Base-by-base conservation (phyloP, 164 flowering plant genomes). In the Stephania yunnanensis region DNA sequence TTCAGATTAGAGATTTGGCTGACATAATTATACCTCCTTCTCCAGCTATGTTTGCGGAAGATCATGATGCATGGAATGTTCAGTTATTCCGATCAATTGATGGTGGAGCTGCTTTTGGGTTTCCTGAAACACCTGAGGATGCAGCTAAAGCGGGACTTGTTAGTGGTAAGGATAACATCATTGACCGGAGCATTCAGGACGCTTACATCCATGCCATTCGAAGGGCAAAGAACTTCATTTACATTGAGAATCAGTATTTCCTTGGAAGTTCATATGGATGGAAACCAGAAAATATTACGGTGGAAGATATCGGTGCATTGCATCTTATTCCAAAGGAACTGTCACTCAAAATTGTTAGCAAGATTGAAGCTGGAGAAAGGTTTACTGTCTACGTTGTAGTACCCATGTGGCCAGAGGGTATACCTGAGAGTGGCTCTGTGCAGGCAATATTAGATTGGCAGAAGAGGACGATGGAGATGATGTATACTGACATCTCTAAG, bases 341-440 rank as follows among this genome's bases (percentile, higher is more conserved):
- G 10, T 87, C 94, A 0, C 78, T 90, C 10, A 90, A 90, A 79
- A 84, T 90, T 72, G 84, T 87, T 5, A 89, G 91, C 71, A 90
- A 90, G 85, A 89, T 90, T 63, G 86, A 86, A 77, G 88, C 87
- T 8, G 90, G 89, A 20, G 91, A 90, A 77, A 81, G 90, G 74
- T 90, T 90, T 73, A 71, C 82, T 0, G 89, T 87, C 15, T 90
- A 90, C 70, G 65, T 89, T 72, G 89, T 90, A 44, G 77, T 90
- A 9, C 93, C 93, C 12, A 90, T 90, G 93, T 90, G 93, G 93
- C 93, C 93, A 2, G 94, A 90, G 76, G 92, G 94, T 17, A 46
- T 81, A 1, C 90, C 94, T 5, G 89, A 89, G 58, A 84, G 88
- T 80, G 81, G 69, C 17, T 84, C 94, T 1, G 92, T 89, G 31